Base-by-base conservation (phyloP, 2,329 filamentous ascomycete genomes). In the Aureobasidium sp. region DNA sequence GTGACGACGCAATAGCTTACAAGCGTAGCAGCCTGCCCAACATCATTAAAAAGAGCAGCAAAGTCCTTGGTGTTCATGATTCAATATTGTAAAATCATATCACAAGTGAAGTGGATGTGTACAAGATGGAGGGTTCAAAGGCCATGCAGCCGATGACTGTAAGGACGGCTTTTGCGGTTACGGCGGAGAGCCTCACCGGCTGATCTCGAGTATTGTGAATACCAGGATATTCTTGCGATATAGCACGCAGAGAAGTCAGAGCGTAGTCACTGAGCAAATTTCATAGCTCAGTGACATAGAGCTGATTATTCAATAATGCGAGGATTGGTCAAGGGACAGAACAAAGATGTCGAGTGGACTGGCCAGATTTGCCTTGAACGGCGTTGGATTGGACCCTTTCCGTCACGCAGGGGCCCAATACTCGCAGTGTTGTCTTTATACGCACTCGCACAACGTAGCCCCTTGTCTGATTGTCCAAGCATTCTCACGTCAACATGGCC, bases 401-500 rank as follows among this genome's bases (percentile, higher is more conserved):
- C 11, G 9, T 8, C 29, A 17, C 53, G 36, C 55, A 59, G 42
- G 55, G 55, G 55, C 44, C 42, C 55, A 36, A n/a, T n/a, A 57
- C 39, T 31, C 34, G 17, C 20, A 48, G n/a, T 37, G 31, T 20
- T 58, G 37, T 27, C 55, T 36, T 29, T 47, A 22, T 15, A 59
- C 31, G 39, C 17, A 20, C 55, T 25, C 31, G 5, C 29, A 59
- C 27, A 31, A 59, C 55, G 15, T 14, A 37, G 11, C 55, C 55
- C 44, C 55, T 39, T 59, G 55, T 48, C 20, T 27, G 12, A 14
- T 31, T 59, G 42, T 39, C 12, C 37, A 31, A 20, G 8, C 15
- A 31, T 20, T n/a, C 5, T 1, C 42, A 25, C 45, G 47, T 56
- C 64, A 69, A 39, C 39, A 85, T 85, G 83, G 81, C 39, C 39